Evolutionary conservation across 768 basidiomycete species (phyloP).

Genomic region (Russula emetica): DNA sequence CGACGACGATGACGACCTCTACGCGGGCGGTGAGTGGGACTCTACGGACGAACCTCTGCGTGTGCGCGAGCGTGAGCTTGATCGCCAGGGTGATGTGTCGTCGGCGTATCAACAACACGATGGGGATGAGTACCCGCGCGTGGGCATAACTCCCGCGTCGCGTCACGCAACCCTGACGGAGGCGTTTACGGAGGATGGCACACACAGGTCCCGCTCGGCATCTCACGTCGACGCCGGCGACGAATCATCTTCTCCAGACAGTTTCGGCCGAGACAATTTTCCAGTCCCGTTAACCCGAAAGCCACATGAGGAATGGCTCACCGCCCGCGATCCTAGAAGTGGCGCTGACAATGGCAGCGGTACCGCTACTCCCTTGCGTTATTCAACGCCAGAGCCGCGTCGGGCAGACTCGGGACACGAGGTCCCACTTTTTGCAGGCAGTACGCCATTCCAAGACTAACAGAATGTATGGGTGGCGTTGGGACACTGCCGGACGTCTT

Average conservation of each 20-base stretch:
- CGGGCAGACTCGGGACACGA: constrained; percentile 18
- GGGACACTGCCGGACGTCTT: neutral
- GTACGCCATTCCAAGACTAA: constrained; percentile 11
- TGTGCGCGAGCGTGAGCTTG: neutral
- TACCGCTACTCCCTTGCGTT: neutral
- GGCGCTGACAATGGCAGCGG: neutral
- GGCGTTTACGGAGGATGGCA: neutral
- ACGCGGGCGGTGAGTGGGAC: no score
- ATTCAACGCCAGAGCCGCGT: constrained; percentile 12
- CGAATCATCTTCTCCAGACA: neutral
- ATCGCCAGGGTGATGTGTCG: neutral
- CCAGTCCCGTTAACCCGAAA: neutral
- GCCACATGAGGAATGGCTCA: constrained; percentile 18
- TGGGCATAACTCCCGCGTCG: neutral
- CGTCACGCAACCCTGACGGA: constrained; percentile 5
- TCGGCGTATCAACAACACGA: neutral
- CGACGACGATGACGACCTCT: no score
- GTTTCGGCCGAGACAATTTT: neutral
- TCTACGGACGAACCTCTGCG: neutral
- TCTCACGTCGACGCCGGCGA: constrained; percentile 10
- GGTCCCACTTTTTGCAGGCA: constrained; percentile 22
- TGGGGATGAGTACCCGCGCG: neutral
- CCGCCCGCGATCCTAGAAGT: neutral
- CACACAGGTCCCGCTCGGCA: constrained; percentile 10
- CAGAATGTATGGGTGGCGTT: neutral